Evolutionary conservation across 352 stramenopile species (phyloP).

Genomic region (Thalassiosira mediterranea): DNA sequence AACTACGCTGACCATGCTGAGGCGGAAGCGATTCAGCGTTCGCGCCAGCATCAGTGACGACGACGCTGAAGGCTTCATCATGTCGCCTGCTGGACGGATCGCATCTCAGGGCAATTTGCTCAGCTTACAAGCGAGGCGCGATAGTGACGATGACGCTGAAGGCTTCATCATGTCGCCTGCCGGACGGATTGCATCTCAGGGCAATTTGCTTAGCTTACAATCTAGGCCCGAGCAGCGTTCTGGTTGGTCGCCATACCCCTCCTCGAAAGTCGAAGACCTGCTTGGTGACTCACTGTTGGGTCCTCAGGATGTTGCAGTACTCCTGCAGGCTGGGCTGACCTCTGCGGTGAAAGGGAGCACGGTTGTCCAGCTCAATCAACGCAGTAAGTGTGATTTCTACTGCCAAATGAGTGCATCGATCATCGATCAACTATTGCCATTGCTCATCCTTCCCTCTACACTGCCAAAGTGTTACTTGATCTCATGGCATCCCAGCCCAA

Average conservation of each 20-base stretch:
- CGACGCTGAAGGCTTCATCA: slow-evolving; percentile 49
- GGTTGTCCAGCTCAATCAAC: slow-evolving; percentile 85
- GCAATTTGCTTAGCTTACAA: slow-evolving; percentile 45
- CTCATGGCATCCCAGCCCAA: slow-evolving; percentile 81
- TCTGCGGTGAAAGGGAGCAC: slow-evolving; percentile 83
- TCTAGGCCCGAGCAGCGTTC: slow-evolving; percentile 7
- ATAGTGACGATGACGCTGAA: too few relatives aligned
- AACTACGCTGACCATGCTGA: slow-evolving; percentile 42
- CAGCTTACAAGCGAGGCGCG: slow-evolving; percentile 9
- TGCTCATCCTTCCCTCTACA: neutral
- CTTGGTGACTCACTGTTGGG: slow-evolving; percentile 83
- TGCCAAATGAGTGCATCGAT: neutral
- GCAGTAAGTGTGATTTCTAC: slow-evolving; percentile 9
- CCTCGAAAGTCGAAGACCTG: slow-evolving; percentile 52
- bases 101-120: slow-evolving; percentile 62
- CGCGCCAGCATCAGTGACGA: slow-evolving; percentile 27
- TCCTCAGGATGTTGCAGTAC: slow-evolving; percentile 81
- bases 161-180: slow-evolving; percentile 64
- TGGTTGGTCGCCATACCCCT: slow-evolving; percentile 3
- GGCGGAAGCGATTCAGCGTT: slow-evolving; percentile 33
- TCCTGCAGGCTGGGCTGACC: slow-evolving; percentile 82
- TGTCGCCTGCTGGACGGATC: slow-evolving; percentile 73
- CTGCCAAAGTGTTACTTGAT: slow-evolving; percentile 77
- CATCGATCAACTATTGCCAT: neutral
- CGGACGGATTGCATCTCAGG: slow-evolving; percentile 61